Evolutionary conservation across 2,329 filamentous ascomycete genomes (phyloP).

Genomic region (Epichloe brachyelytri): DNA sequence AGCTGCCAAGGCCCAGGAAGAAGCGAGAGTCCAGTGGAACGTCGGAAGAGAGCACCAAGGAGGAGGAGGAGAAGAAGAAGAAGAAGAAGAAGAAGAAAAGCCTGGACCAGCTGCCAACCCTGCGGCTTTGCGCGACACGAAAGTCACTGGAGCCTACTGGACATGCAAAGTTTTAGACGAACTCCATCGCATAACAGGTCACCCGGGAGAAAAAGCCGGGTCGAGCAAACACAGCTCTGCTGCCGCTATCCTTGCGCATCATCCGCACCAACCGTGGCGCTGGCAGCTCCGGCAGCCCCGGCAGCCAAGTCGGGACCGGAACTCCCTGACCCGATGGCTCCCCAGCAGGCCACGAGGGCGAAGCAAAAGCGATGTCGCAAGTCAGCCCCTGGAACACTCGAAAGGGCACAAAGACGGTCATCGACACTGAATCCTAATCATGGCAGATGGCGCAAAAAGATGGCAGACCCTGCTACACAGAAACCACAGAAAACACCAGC

Average conservation of each 20-base stretch:
- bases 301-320: too few species aligned
- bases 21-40: constrained; percentile 19
- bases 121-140: constrained; percentile 32
- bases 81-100: constrained; percentile 22
- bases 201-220: not conserved
- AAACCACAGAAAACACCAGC: not conserved
- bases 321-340: not conserved
- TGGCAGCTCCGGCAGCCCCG: not conserved
- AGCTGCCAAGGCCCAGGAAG: constrained; percentile 29
- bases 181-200: constrained; percentile 24
- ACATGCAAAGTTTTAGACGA: constrained; percentile 28
- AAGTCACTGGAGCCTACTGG: constrained; percentile 31
- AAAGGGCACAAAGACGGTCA: constrained; percentile 15
- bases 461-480: not conserved
- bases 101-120: constrained; percentile 26
- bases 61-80: constrained; percentile 21
- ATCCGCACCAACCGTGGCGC: constrained; percentile 7
- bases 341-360: constrained; percentile 8
- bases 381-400: constrained; percentile 25
- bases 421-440: constrained; percentile 26
- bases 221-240: not conserved
- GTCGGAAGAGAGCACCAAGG: constrained; percentile 13
- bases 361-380: constrained; percentile 25
- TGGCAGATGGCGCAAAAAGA: constrained; percentile 16
- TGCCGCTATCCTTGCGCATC: constrained; percentile 8